These are phyloP conservation scores for Aspergillus carlsbadensis DNA, from an alignment of 495 filamentous ascomycete species.

Conservation along the genomic window DNA sequence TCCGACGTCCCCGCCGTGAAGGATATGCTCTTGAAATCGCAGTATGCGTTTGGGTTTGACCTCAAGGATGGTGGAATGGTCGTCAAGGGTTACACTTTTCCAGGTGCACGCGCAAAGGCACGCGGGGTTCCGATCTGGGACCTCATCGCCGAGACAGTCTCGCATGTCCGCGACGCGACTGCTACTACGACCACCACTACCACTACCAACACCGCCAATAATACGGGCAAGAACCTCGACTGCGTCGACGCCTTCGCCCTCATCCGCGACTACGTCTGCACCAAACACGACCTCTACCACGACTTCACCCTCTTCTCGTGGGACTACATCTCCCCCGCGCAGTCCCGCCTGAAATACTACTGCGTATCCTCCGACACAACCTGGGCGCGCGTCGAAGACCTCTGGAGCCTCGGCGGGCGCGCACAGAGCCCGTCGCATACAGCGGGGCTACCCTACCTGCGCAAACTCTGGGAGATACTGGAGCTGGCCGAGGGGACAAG, in stretches of 20 bases:
- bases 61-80: not conserved
- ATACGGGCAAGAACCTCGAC: not conserved
- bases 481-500: not conserved
- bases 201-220: not conserved
- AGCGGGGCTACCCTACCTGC: not conserved
- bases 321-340: not conserved
- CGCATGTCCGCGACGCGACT: no score
- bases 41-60: not conserved
- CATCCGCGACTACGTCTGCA: not conserved
- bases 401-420: not conserved
- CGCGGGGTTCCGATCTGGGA: not conserved
- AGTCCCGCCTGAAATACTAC: not conserved
- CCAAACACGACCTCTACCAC: not conserved
- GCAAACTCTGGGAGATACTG: not conserved
- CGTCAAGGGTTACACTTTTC: not conserved
- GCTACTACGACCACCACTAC: no score
- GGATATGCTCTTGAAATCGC: not conserved
- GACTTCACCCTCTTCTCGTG: not conserved
- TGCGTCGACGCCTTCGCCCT: not conserved
- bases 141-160: not conserved
- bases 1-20: no score
- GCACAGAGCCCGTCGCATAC: not conserved
- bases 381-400: not conserved
- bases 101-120: not conserved
- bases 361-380: not conserved